Conservation (phyloP, 1,284 basidiomycete species). For the Erythrobasidium hasegawianum region DNA sequence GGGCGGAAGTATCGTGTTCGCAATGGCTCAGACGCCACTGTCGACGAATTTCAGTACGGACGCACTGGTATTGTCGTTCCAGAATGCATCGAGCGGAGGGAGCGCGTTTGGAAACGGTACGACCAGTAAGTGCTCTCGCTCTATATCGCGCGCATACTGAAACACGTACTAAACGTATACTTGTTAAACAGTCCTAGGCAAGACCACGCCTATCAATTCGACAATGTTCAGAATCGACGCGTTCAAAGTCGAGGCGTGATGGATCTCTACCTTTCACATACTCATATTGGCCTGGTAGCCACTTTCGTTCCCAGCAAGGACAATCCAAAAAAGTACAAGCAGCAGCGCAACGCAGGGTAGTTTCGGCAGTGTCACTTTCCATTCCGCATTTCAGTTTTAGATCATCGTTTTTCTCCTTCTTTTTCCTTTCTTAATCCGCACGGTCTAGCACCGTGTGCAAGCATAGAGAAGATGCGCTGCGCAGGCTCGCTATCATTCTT, state of each 20-base stretch:
- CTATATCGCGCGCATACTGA: background rate
- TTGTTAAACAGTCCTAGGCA: slow-evolving; percentile 34
- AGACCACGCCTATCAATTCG: slow-evolving; percentile 28
- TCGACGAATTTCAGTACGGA: slow-evolving; percentile 2
- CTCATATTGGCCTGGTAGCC: too few species aligned
- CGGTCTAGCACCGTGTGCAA: too few species aligned
- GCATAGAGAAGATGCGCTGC: too few species aligned
- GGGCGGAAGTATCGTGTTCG: slow-evolving; percentile 24
- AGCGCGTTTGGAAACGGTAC: slow-evolving; percentile 14
- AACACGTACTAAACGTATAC: background rate
- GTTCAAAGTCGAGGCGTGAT: slow-evolving; percentile 11
- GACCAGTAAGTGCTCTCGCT: slow-evolving; percentile 10
- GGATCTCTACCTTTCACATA: too few species aligned
- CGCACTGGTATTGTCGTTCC: slow-evolving; percentile 29
- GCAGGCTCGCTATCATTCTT: too few species aligned
- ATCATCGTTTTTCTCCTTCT: too few species aligned
- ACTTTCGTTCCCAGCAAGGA: too few species aligned
- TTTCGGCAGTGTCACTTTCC: too few species aligned
- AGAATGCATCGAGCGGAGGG: slow-evolving; percentile 14
- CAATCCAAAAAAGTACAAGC: too few species aligned
- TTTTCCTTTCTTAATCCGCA: too few species aligned
- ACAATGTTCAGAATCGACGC: slow-evolving; percentile 34
- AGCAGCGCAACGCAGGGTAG: too few species aligned
- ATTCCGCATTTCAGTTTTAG: too few species aligned
- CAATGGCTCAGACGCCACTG: slow-evolving; percentile 29